These are phyloP conservation scores for Pythium rishiriense DNA, from an alignment of 352 stramenopile species.

Conservation along the genomic window DNA sequence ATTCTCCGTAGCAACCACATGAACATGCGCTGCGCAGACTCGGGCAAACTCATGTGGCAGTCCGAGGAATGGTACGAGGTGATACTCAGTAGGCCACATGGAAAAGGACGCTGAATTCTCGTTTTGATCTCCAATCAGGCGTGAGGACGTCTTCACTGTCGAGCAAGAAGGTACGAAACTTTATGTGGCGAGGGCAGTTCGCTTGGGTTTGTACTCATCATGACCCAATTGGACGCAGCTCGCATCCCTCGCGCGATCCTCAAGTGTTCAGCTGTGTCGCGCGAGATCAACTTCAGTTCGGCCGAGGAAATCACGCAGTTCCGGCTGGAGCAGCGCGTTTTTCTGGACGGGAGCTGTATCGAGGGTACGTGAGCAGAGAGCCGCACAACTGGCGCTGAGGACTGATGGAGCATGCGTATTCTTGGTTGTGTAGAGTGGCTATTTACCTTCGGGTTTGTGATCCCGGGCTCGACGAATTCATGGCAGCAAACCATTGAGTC, in stretches of 20 bases:
- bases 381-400: too few relatives aligned
- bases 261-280: conserved; percentile 87
- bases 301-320: conserved; percentile 89
- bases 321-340: conserved; percentile 91
- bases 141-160: conserved; percentile 59
- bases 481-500: conserved; percentile 96
- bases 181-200: too few relatives aligned
- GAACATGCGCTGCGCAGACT: conserved; percentile 87
- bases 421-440: conserved; percentile 82
- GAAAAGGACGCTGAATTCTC: background rate
- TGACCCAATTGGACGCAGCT: too few relatives aligned
- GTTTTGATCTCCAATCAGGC: conserved; percentile 31
- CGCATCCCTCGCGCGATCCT: conserved; percentile 85
- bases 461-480: conserved; percentile 93
- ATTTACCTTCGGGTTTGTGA: conserved; percentile 96
- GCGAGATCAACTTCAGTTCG: conserved; percentile 95
- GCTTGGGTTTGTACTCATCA: background rate
- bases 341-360: conserved; percentile 86
- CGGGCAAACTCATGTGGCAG: conserved; percentile 82
- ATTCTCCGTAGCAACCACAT: conserved; percentile 71
- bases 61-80: conserved; percentile 64
- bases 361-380: too few relatives aligned
- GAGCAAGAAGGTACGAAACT: conserved; percentile 71
- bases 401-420: background rate
- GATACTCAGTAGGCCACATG: too few relatives aligned